Evolutionary conservation across 2,329 filamentous ascomycete species (phyloP), one percentile per base, ranked within the genome.

Genomic region (Colletotrichum tanaceti): DNA sequence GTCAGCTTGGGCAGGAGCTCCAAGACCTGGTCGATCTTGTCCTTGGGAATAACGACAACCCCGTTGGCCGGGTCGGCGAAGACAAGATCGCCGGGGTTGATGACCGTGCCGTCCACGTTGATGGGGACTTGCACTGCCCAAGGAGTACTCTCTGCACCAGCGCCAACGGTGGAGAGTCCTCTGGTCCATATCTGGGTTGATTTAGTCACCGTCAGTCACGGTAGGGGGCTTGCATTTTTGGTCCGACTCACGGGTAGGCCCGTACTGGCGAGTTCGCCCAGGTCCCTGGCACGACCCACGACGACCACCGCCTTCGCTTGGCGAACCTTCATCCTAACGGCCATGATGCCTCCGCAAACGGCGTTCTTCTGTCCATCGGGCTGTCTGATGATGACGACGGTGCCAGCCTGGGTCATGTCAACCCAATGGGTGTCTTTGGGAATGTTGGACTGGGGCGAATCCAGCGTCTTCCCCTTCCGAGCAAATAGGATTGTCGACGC

Each of bases 281-380:
- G 73, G 79, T 94, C 92, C 70, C 91, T 83, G 6, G 91, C 86
- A 46, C 91, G 81, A 1, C 91, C 91, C 72, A 88, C 85, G 9
- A 93, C 89, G n/a, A 93, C 79, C 13, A 91, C 84, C 3, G 85
- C 90, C 72, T 83, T 82, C 20, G 86, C 87, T 16, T 87, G 86
- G 13, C 90, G 82, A 16, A 85, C 76, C 73, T 89, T 88, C 85
- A 93, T 91, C 22, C 91, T 83, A 38, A 86, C 81, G 5, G 90
- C 91, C 86, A 93, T 91, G 71, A 94, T 92, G 20, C 91, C 91
- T n/a, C 92, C 92, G 6, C 92, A 85, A 9, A 92, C 85, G 6
- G 91, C 91, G 77, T 91, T 93, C 59, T 84, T 84, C 75, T 93
- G 90, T 0, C 82, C 84, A 0, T 81, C 74, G 0, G 91, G 90